Base-by-base conservation (phyloP, 345 rosid species). In the Pseudoturritis turrita region DNA sequence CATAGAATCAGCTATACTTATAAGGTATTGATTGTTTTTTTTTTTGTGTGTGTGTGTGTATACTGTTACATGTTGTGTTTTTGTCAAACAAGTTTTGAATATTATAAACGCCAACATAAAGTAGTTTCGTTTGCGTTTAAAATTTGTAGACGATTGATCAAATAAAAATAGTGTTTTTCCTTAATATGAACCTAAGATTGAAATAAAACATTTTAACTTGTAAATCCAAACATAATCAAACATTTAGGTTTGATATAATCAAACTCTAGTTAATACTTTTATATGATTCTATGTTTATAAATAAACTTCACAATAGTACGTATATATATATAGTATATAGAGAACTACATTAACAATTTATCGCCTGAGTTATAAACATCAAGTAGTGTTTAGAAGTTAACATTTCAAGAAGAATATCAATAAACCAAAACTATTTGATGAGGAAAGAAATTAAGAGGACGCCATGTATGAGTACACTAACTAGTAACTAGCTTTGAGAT, bases 401-500 rank as follows among this genome's bases (percentile, higher is more conserved):
- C 15, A 50, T 49, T n/a, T 3, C 8, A 26, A 28, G 33, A 50
- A 3, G 18, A 49, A 50, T 15, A 60, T 59, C 11, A 14, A 28
- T 14, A 22, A 31, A 33, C 56, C 47, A 11, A 64, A 21, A 15
- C n/a, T 3, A 13, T 43, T 9, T 23, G 18, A 6, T 26, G 41
- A 60, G 15, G 31, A 10, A 14, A 46, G 23, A 26, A 18, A 29
- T 31, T 41, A 60, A 37, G 47, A 35, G n/a, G 60, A 49, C 9
- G n/a, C 21, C 37, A 44, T 44, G 35, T 14, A 28, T 21, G 44
- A 61, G 19, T 52, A 53, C 12, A 63, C 6, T 43, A 41, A 53
- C 52, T 29, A 60, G 68, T 19, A 62, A 45, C 25, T 35, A 23
- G 36, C 23, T 55, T n/a, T 54, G 70, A 65, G 45, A 65, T 65